Conservation (phyloP, 768 basidiomycete genomes). For the Cystobasidiopsis lactophilus region DNA sequence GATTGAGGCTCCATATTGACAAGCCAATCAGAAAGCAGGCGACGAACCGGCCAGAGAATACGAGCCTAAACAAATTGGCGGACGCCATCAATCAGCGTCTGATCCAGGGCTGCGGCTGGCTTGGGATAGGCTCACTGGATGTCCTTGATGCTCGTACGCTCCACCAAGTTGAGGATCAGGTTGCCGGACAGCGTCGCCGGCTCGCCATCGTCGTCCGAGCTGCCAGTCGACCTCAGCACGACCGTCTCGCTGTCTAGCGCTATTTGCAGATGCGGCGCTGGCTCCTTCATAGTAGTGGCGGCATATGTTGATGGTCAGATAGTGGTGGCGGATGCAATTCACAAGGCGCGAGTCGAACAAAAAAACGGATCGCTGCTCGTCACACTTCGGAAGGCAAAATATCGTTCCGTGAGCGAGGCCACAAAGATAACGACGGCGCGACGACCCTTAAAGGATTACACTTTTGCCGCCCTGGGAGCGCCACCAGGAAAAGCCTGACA, state of each 20-base stretch:
- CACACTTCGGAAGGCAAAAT: background rate
- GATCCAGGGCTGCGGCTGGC: background rate
- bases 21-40: constrained; percentile 20
- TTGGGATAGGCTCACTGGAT: constrained; percentile 12
- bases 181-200: constrained; percentile 59
- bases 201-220: constrained; percentile 42
- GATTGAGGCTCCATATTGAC: background rate
- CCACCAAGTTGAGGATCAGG: constrained; percentile 53
- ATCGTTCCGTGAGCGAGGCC: background rate
- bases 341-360: background rate
- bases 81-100: background rate
- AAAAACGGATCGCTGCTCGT: background rate
- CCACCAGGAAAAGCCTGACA: too few species aligned
- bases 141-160: constrained; percentile 43
- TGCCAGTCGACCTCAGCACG: constrained; percentile 52
- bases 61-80: constrained; percentile 52
- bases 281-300: background rate
- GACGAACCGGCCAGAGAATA: constrained; percentile 57
- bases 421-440: background rate
- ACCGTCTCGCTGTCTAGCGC: constrained; percentile 47
- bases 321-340: background rate
- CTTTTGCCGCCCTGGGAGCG: too few species aligned
- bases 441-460: background rate
- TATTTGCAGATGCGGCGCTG: constrained; percentile 38
- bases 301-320: background rate